These are phyloP conservation scores for Triticum aestivum DNA, from an alignment of 176 grass and related monocot genomes.

Conservation along the genomic window IWGSC_CS_RefSeq_v2.1 NC_057807.1:349450108-349450607, in stretches of 20 bases:
- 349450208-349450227: background rate
- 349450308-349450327: too few relatives aligned
- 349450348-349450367: too few relatives aligned
- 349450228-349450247: conserved; percentile 11
- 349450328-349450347: too few relatives aligned
- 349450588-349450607: too few relatives aligned
- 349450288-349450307: too few relatives aligned
- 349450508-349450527: too few relatives aligned
- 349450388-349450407: background rate
- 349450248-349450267: conserved; percentile 23
- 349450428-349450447: conserved; percentile 13
- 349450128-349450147: background rate
- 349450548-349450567: too few relatives aligned
- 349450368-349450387: background rate
- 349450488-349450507: too few relatives aligned
- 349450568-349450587: too few relatives aligned
- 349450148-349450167: background rate
- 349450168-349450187: conserved; percentile 28
- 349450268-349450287: background rate
- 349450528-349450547: too few relatives aligned
- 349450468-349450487: too few relatives aligned
- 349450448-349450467: background rate
- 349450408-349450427: background rate
- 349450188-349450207: background rate
- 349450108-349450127: background rate